These are phyloP conservation scores for Musa acuminata DNA, from an alignment of 176 grass and related monocot species.

Conservation along the genomic window DNA sequence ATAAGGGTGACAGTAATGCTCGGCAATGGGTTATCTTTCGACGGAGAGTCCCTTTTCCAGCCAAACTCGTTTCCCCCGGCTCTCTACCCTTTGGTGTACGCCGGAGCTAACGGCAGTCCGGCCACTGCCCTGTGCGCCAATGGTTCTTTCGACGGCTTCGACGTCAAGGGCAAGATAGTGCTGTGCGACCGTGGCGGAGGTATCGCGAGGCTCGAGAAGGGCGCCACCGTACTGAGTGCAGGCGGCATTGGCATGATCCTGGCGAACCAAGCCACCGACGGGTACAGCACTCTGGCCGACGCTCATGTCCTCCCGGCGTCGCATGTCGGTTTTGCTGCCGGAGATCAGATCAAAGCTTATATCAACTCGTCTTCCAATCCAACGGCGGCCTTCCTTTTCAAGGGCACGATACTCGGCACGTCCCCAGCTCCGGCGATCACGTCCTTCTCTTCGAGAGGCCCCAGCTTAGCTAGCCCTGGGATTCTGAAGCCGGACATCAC, in stretches of 20 bases:
- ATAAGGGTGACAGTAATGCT: slow-evolving; percentile 32
- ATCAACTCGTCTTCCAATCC: slow-evolving; percentile 1
- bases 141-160: background rate
- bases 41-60: slow-evolving; percentile 30
- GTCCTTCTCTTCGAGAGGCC: slow-evolving; percentile 7
- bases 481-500: slow-evolving; percentile 61
- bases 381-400: slow-evolving; percentile 40
- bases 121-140: background rate
- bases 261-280: slow-evolving; percentile 22
- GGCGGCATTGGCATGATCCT: slow-evolving; percentile 24
- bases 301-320: slow-evolving; percentile 47
- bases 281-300: slow-evolving; percentile 25
- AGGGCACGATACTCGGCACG: slow-evolving; percentile 16
- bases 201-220: slow-evolving; percentile 4
- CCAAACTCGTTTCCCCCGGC: slow-evolving; percentile 4
- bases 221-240: slow-evolving; percentile 1
- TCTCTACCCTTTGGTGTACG: background rate
- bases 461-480: slow-evolving; percentile 16
- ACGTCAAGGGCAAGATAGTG: slow-evolving; percentile 23
- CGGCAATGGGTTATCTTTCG: slow-evolving; percentile 31
- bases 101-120: background rate
- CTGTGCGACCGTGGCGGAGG: slow-evolving; percentile 12
- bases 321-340: slow-evolving; percentile 25
- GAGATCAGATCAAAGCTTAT: slow-evolving; percentile 43
- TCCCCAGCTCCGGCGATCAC: slow-evolving; percentile 5